Evolutionary conservation across 2,329 filamentous ascomycete genomes (phyloP), one percentile per base, ranked within the genome.

Genomic region (Pseudogymnoascus sp.): DNA sequence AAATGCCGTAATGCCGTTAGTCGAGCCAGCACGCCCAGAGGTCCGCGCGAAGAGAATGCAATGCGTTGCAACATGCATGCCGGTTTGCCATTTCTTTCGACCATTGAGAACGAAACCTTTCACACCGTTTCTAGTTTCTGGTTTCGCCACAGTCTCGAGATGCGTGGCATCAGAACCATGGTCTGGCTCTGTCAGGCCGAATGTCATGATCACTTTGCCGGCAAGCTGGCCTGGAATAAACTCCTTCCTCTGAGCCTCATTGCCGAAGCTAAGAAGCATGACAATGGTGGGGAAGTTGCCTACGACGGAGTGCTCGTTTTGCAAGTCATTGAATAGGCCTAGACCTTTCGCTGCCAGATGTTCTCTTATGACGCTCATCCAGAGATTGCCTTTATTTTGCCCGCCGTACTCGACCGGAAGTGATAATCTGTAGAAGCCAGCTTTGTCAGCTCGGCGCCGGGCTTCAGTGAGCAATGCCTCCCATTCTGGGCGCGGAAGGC

Each of bases 1-100:
- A 67, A 87, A 87, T 60, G 83, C 85, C 1, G 82, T 84, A 43
- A 87, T 86, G 0, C 85, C 85, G 62, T 75, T 77, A 0, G 80
- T 75, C 4, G 80, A 77, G 0, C 84, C 84, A 18, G 79, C 70
- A 59, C 77, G 75, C 2, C 82, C 83, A 12, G 77, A 77, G 0
- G 84, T 87, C 7, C 84, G 76, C 14, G 84, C 84, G 67, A 87
- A 88, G 40, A 87, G 74, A 31, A 87, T 79, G 69, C 83, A 83
- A 71, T 87, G 84, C 2, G 84, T 87, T 18, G 83, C 84, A 63
- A 75, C 75, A 68, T 87, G 84, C 72, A 85, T 84, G 2, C 84
- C 84, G 1, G 83, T 86, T 76, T 87, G 85, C 85, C 85, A 88
- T 72, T 83, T 85, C 75, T 88, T 87, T 58, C 75, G 76, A 2